A percentile compares a stretch with the other conserved stretches of the same genome.
phyloP scores from a whole-genome alignment of 139 green algal genomes.

The Prasinococcaceae sp. region DNA sequence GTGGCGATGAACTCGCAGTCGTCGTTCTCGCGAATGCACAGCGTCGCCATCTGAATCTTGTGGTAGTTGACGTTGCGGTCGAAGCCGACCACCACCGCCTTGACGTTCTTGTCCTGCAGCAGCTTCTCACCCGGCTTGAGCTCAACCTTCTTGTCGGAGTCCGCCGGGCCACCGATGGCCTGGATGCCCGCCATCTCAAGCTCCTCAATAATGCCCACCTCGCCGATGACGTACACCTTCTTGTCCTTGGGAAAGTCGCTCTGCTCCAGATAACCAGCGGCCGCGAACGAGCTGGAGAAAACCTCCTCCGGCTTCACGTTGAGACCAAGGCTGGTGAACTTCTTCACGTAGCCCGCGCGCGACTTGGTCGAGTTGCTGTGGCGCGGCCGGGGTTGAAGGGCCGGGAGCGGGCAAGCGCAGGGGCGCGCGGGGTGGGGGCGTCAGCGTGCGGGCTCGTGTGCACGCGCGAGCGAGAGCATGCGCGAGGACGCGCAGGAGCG shows the following conservation, averaged over 20 bases:
- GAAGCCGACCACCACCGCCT: conserved; percentile 92
- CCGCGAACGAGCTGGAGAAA: conserved; percentile 95
- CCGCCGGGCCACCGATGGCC: conserved; percentile 72
- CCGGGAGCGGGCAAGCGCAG: no score
- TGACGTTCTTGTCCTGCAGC: conserved; percentile 43
- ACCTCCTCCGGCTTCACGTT: conserved; percentile 91
- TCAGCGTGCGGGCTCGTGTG: no score
- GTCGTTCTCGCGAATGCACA: conserved; percentile 96
- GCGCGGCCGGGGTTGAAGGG: no score
- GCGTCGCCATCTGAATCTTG: conserved; percentile 93
- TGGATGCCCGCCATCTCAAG: conserved; percentile 84
- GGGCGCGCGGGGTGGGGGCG: no score
- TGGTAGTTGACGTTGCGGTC: conserved; percentile 99
- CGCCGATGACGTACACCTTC: conserved; percentile 65
- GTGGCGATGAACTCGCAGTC: conserved; percentile 97
- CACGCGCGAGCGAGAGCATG: no score
- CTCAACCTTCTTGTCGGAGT: background rate
- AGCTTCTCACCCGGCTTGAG: background rate
- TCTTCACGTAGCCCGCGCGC: conserved; percentile 61
- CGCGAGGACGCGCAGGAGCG: no score
- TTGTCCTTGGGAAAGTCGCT: conserved; percentile 85
- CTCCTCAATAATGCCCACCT: conserved; percentile 87
- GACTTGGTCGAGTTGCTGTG: conserved; percentile 99
- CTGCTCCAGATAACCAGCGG: conserved; percentile 87
- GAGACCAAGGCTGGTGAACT: conserved; percentile 87